Percentiles rank a stretch among this genome's conserved stretches.
phyloP scores from a whole-genome alignment of 2,329 filamentous ascomycete species.

The Clonostachys byssicola region DNA sequence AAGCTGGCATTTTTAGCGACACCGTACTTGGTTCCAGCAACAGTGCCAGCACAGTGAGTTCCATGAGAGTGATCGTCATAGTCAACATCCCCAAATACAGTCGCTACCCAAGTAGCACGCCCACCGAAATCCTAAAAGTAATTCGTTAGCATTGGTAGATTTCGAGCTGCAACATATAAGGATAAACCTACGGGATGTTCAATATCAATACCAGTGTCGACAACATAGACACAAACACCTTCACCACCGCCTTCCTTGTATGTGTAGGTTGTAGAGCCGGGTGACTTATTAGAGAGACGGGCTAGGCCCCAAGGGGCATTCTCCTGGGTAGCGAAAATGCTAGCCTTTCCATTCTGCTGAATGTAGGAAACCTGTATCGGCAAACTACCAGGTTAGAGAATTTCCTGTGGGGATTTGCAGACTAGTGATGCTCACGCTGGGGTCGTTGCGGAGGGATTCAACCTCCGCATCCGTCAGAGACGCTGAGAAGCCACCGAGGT shows the following conservation, averaged over 20 bases:
- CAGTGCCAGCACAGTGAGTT: conserved; percentile 20
- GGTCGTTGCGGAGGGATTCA: conserved; percentile 9
- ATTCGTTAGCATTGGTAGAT: not conserved
- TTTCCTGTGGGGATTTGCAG: not conserved
- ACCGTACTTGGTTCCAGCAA: conserved; percentile 14
- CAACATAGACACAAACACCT: conserved; percentile 32
- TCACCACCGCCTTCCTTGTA: conserved; percentile 26
- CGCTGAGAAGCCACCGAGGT: conserved; percentile 14
- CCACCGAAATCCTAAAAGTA: conserved; percentile 12
- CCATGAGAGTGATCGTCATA: conserved; percentile 26
- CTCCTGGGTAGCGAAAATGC: conserved; percentile 18
- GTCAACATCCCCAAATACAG: conserved; percentile 11
- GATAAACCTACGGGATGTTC: conserved; percentile 20
- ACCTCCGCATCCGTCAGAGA: conserved; percentile 10
- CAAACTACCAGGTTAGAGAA: not conserved
- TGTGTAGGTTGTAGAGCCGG: conserved; percentile 16
- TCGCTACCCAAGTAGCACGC: conserved; percentile 13
- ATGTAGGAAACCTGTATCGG: conserved; percentile 21
- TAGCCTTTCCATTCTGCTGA: conserved; percentile 26
- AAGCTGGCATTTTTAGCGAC: conserved; percentile 33
- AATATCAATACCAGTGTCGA: conserved; percentile 33
- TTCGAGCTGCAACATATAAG: not conserved
- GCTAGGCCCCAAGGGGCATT: conserved; percentile 29
- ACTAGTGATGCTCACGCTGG: conserved; percentile 5
- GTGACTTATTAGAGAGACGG: conserved; percentile 21